A percentile compares a stretch with the other conserved stretches of the same genome.
Conservation (phyloP, 2,329 filamentous ascomycete genomes). For the Orbilia oligospora region DNA sequence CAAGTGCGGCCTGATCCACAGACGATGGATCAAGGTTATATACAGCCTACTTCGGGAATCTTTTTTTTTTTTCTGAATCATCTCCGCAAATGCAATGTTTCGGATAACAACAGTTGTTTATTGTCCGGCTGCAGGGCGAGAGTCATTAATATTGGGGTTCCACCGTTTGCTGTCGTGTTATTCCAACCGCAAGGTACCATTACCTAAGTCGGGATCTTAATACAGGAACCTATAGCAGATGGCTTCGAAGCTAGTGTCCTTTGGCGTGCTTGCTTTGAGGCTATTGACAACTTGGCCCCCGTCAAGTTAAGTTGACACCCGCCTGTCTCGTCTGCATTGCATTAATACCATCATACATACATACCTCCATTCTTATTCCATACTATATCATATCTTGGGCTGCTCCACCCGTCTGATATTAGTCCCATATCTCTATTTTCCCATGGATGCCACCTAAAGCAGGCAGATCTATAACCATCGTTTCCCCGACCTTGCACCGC, state of each 20-base stretch:
- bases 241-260: slow-evolving; percentile 17
- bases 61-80: not conserved
- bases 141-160: not conserved
- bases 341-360: slow-evolving; percentile 23
- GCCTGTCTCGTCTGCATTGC: slow-evolving; percentile 37
- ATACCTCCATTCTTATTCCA: slow-evolving; percentile 21
- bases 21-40: slow-evolving; percentile 23
- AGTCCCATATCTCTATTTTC: slow-evolving; percentile 12
- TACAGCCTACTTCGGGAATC: not conserved
- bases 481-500: slow-evolving; percentile 27
- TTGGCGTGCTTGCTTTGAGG: slow-evolving; percentile 8
- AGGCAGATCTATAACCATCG: slow-evolving; percentile 43
- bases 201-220: slow-evolving; percentile 35
- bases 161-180: slow-evolving; percentile 24
- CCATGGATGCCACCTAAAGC: slow-evolving; percentile 27
- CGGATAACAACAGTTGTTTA: slow-evolving; percentile 16
- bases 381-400: slow-evolving; percentile 7
- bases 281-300: slow-evolving; percentile 29
- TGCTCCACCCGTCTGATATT: slow-evolving; percentile 39
- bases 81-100: slow-evolving; percentile 5
- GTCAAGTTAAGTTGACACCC: slow-evolving; percentile 38
- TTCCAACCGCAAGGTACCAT: slow-evolving; percentile 48
- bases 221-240: slow-evolving; percentile 58
- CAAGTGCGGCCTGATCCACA: slow-evolving; percentile 37
- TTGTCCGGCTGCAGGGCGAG: not conserved